Conservation (phyloP, 768 basidiomycete species). For the Mycena latifolia region DNA sequence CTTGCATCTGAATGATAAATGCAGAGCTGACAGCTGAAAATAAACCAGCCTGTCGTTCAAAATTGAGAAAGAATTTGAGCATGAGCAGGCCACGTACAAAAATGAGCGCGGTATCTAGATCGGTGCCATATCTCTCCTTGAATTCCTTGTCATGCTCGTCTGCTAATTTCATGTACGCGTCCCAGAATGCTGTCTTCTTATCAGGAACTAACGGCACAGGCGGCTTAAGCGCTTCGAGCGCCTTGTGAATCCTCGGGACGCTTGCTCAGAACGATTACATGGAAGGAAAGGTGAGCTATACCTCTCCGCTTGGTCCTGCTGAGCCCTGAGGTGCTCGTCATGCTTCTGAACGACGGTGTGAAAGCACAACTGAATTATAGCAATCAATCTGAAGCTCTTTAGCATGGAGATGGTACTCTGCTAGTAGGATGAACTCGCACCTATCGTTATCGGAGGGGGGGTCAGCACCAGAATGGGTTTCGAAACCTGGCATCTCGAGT, state of each 20-base stretch:
- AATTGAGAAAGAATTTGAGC: too few species aligned
- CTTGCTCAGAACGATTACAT: not conserved
- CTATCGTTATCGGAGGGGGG: too few species aligned
- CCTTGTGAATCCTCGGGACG: not conserved
- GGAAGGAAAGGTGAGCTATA: not conserved
- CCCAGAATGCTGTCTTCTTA: slow-evolving; percentile 8
- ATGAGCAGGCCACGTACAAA: too few species aligned
- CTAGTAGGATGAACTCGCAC: too few species aligned
- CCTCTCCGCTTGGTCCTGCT: not conserved
- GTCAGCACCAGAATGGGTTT: too few species aligned
- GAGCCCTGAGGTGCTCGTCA: not conserved
- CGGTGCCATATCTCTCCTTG: slow-evolving; percentile 1
- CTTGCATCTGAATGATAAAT: not conserved
- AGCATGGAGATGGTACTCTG: not conserved
- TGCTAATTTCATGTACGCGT: not conserved
- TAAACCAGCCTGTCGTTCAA: too few species aligned
- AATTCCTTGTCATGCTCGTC: slow-evolving; percentile 13
- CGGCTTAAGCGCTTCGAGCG: too few species aligned
- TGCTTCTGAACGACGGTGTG: too few species aligned
- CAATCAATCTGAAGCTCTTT: not conserved
- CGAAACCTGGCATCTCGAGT: too few species aligned
- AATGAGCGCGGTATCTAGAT: too few species aligned
- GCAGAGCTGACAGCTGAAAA: too few species aligned
- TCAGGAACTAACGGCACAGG: too few species aligned
- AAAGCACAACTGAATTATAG: not conserved